Evolutionary conservation across 331 rosid species (phyloP), one percentile per base, ranked within the genome.

Genomic region (Rhamnella rubrinervis): DNA sequence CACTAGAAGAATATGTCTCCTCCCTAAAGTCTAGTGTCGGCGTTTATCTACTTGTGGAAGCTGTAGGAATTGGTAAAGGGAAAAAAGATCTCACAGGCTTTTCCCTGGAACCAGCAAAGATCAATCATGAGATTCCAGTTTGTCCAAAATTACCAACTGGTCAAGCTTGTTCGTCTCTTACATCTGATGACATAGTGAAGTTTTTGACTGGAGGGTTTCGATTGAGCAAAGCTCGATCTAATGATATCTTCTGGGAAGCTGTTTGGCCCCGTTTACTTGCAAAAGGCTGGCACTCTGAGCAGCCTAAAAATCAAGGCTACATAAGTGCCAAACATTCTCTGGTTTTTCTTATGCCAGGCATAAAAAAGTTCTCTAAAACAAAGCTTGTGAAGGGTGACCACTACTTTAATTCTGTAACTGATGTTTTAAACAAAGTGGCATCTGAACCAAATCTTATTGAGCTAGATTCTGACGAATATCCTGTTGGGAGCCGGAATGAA

Each of bases 211-310:
- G 87, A 79, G 93, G 85, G 16, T 41, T 58, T 70, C 89, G 83
- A 68, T 64, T 85, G 72, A 88, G 96, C 81, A 88, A 91, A 76
- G 84, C 85, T 44, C 84, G 84, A 65, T 71, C 87, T 69, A 83
- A 66, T 10, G 91, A 88, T 28, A 84, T 91, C 47, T 88, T 91
- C 75, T 88, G 96, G 97, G 91, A 86, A 66, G 97, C 97, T 70
- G 91, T 91, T 70, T 91, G 97, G 97, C 97, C 97, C 17, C 96
- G 96, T 65, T 83, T 91, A 75, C 78, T 91, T 10, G 97, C 85
- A 41, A 91, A 84, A 77, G 97, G 97, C 49, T 91, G 97, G 97
- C 91, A 91, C 77, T 88, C 96, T 11, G 96, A 91, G 89, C 92
- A 83, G 66, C 89, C 88, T 15, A 81, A 77, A 76, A 65, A 79